Evolutionary conservation across 371 early-diverging fungal species (phyloP).

Genomic region (Coemansia sp.): DNA sequence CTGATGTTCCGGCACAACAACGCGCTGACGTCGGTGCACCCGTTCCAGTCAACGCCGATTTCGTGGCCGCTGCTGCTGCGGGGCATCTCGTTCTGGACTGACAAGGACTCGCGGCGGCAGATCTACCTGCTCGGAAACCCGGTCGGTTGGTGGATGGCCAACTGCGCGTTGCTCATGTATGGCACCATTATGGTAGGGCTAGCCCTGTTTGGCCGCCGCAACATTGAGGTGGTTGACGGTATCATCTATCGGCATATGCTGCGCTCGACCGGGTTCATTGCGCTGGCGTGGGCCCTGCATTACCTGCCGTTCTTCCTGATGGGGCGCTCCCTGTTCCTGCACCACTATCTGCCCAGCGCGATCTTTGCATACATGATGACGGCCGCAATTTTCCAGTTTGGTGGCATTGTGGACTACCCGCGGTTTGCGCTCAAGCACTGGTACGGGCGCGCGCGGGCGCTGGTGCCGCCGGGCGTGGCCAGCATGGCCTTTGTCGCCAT

Average conservation of each 20-base stretch:
- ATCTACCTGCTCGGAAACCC: slow-evolving; percentile 96
- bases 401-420: slow-evolving; percentile 57
- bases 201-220: slow-evolving; percentile 59
- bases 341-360: slow-evolving; percentile 98
- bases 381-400: slow-evolving; percentile 67
- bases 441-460: slow-evolving; percentile 34
- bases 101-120: slow-evolving; percentile 86
- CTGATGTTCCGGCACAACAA: slow-evolving; percentile 92
- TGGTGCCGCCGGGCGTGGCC: slow-evolving; percentile 51
- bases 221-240: slow-evolving; percentile 74
- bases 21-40: slow-evolving; percentile 87
- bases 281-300: slow-evolving; percentile 93
- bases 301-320: slow-evolving; percentile 96
- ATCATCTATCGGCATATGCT: slow-evolving; percentile 66
- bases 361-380: slow-evolving; percentile 88
- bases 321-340: slow-evolving; percentile 96
- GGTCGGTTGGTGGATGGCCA: slow-evolving; percentile 88
- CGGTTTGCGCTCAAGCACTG: slow-evolving; percentile 32
- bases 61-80: slow-evolving; percentile 91
- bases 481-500: slow-evolving; percentile 54
- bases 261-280: slow-evolving; percentile 67
- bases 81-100: slow-evolving; percentile 93
- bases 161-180: slow-evolving; percentile 53
- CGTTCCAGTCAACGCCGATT: slow-evolving; percentile 81
- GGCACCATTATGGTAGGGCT: slow-evolving; percentile 50